Evolutionary conservation across 257 asterid genomes (phyloP).

Genomic region (Verbascum thapsus): DNA sequence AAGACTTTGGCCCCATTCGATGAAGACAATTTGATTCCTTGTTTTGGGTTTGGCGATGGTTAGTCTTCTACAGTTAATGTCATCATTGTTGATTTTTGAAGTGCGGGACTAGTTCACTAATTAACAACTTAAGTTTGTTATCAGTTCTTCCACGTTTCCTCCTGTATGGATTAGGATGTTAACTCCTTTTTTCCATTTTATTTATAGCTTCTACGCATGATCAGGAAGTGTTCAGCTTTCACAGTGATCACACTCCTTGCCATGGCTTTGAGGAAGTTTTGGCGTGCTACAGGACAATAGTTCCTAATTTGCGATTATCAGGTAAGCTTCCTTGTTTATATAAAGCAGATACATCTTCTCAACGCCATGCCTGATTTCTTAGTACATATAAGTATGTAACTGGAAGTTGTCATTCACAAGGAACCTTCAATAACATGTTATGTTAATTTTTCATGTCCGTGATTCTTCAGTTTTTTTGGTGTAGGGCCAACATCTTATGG

Average conservation of each 20-base stretch:
- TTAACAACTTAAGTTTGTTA: slow-evolving; percentile 10
- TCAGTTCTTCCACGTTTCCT: not conserved
- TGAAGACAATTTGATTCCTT: slow-evolving; percentile 83
- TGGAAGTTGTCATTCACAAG: slow-evolving; percentile 20
- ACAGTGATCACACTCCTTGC: slow-evolving; percentile 73
- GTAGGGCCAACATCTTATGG: slow-evolving; percentile 87
- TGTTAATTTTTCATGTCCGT: not conserved
- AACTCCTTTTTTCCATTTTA: slow-evolving; percentile 23
- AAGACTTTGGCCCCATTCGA: slow-evolving; percentile 85
- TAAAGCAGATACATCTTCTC: slow-evolving; percentile 11
- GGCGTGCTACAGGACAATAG: slow-evolving; percentile 68
- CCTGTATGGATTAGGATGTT: slow-evolving; percentile 22
- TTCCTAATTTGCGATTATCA: slow-evolving; percentile 62
- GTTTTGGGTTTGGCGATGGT: slow-evolving; percentile 96
- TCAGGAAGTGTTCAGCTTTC: slow-evolving; percentile 78
- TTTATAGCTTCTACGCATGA: slow-evolving; percentile 69
- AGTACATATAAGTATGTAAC: slow-evolving; percentile 2
- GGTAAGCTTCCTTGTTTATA: slow-evolving; percentile 42
- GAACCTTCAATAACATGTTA: not conserved
- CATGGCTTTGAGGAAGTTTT: slow-evolving; percentile 89
- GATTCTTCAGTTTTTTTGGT: slow-evolving; percentile 18
- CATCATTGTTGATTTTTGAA: slow-evolving; percentile 17
- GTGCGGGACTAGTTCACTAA: not conserved
- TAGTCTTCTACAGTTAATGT: slow-evolving; percentile 24
- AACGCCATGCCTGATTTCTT: slow-evolving; percentile 19